Conservation (phyloP, 176 grass and related monocot genomes). For the Paspalum notatum region DNA sequence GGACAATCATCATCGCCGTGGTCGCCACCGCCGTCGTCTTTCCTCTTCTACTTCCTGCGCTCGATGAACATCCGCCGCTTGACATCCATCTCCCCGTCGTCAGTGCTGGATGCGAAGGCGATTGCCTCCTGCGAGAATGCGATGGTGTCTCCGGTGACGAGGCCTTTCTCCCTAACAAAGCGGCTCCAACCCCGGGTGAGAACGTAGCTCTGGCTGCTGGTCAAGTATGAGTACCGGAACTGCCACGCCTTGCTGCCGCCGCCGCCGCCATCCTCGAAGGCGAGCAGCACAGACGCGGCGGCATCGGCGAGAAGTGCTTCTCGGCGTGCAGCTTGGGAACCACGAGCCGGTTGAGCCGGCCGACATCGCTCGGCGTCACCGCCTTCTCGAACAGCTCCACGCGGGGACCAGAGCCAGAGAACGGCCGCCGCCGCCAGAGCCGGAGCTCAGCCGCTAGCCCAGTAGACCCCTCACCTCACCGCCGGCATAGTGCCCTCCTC, state of each 20-base stretch:
- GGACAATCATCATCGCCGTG: neutral
- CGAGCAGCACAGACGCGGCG: conserved; percentile 42
- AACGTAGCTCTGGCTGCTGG: conserved; percentile 95
- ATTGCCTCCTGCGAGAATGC: conserved; percentile 1
- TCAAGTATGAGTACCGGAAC: conserved; percentile 84
- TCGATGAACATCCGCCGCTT: conserved; percentile 24
- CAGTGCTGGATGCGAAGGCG: neutral
- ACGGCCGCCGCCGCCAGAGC: neutral
- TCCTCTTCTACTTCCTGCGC: conserved; percentile 5
- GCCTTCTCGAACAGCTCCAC: conserved; percentile 63
- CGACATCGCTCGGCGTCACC: conserved; percentile 73
- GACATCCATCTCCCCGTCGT: neutral
- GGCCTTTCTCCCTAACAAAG: conserved; percentile 87
- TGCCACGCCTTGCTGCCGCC: conserved; percentile 75
- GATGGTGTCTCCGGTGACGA: conserved; percentile 34
- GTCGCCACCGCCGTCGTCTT: neutral
- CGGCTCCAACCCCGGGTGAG: conserved; percentile 93
- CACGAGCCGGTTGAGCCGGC: conserved; percentile 71
- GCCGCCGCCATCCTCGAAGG: conserved; percentile 56
- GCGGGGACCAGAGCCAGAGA: neutral
- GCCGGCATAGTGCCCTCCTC: too few relatives aligned
- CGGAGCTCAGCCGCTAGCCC: too few relatives aligned
- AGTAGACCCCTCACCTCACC: too few relatives aligned
- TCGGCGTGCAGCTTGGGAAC: conserved; percentile 77
- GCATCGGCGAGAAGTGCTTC: conserved; percentile 63